A percentile compares a stretch with the other conserved stretches of the same genome.
These are phyloP conservation scores for Nemania sp. DNA, from an alignment of 2,329 filamentous ascomycete species.

Conservation along the genomic window DNA sequence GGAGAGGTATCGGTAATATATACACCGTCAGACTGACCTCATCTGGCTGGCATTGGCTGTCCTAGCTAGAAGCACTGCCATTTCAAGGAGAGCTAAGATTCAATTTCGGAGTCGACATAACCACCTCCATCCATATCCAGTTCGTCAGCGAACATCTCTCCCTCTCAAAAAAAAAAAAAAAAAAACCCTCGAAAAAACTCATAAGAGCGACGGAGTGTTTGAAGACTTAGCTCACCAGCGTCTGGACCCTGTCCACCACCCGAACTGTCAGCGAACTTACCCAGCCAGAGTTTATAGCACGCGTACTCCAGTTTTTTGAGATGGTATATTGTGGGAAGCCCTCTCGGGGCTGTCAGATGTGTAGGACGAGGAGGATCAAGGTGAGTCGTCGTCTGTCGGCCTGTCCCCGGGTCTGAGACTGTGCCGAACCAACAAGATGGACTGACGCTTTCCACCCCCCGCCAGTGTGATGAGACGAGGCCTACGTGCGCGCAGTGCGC, in stretches of 20 bases:
- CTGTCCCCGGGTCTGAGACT: neutral
- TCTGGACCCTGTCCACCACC: neutral
- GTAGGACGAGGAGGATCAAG: constrained; percentile 73
- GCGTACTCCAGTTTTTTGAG: constrained; percentile 29
- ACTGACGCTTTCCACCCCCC: constrained; percentile 24
- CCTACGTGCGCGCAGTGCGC: constrained; percentile 68
- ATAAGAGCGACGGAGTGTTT: neutral
- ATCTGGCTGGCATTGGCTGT: neutral
- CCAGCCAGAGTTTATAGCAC: neutral
- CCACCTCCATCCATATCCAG: neutral
- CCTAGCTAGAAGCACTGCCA: neutral
- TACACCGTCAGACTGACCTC: neutral
- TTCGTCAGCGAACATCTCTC: neutral
- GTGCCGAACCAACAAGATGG: neutral
- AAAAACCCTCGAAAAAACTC: neutral
- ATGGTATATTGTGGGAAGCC: constrained; percentile 72
- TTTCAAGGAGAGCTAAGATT: neutral
- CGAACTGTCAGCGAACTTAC: neutral
- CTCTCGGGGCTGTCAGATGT: constrained; percentile 74
- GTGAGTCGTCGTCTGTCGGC: constrained; percentile 50
- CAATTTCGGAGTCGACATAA: neutral
- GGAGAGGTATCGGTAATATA: neutral
- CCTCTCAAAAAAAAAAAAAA: too few relatives aligned
- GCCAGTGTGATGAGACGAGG: constrained; percentile 68
- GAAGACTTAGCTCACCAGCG: neutral